A percentile compares a stretch with the other conserved stretches of the same genome.
Evolutionary conservation across 1,139 yeast genomes (phyloP).

Genomic region (Lipomyces yarrowii): DNA sequence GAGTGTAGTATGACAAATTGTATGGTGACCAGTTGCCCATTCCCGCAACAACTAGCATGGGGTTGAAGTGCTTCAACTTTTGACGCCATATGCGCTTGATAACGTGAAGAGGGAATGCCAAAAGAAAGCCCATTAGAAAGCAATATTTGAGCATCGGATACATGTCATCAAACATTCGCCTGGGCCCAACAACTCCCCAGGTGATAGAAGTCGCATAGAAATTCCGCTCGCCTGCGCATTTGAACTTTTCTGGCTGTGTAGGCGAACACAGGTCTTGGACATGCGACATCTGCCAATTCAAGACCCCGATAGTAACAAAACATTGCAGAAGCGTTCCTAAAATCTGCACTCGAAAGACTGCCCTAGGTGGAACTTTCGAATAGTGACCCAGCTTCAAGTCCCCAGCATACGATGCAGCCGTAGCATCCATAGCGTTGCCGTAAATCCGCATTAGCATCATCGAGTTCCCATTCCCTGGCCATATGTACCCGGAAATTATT

Average conservation of each 20-base stretch:
- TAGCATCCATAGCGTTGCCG: slow-evolving; percentile 60
- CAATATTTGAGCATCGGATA: slow-evolving; percentile 41
- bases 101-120: slow-evolving; percentile 47
- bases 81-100: slow-evolving; percentile 38
- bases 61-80: slow-evolving; percentile 13
- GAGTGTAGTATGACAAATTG: slow-evolving; percentile 9
- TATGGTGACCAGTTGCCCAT: slow-evolving; percentile 18
- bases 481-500: slow-evolving; percentile 61
- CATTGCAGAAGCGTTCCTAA: slow-evolving; percentile 38
- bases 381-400: slow-evolving; percentile 69
- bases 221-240: slow-evolving; percentile 43
- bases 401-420: slow-evolving; percentile 58
- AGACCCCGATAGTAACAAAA: slow-evolving; percentile 55
- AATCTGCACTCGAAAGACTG: slow-evolving; percentile 58
- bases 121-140: slow-evolving; percentile 56
- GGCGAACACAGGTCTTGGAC: slow-evolving; percentile 41
- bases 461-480: slow-evolving; percentile 65
- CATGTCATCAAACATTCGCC: slow-evolving; percentile 46
- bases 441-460: slow-evolving; percentile 62
- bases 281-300: slow-evolving; percentile 55
- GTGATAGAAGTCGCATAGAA: slow-evolving; percentile 53
- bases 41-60: slow-evolving; percentile 12
- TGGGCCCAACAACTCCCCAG: slow-evolving; percentile 64
- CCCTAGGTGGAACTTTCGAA: slow-evolving; percentile 61
- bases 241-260: slow-evolving; percentile 45